These are phyloP conservation scores for Fusarium marasasianum DNA, from an alignment of 2,329 filamentous ascomycete species.

Conservation along the genomic window DNA sequence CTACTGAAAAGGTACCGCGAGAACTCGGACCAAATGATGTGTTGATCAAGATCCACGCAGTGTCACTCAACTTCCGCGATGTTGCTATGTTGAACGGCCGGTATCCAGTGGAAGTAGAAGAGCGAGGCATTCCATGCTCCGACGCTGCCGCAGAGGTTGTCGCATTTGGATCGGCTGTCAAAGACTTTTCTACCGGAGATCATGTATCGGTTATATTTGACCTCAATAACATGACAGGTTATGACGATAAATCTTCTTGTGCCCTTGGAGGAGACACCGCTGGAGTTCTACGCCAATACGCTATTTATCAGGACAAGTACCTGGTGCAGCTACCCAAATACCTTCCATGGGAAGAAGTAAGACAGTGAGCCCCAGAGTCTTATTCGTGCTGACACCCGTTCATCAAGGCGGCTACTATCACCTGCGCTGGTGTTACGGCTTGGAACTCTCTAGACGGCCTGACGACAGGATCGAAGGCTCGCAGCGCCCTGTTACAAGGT, in stretches of 20 bases:
- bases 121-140: background rate
- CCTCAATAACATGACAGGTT: accelerated
- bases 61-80: background rate
- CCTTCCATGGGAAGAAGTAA: background rate
- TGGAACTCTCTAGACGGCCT: background rate
- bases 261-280: background rate
- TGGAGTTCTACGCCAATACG: background rate
- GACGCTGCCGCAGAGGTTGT: background rate
- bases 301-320: background rate
- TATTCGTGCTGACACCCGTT: background rate
- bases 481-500: background rate
- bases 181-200: background rate
- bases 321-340: background rate
- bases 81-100: background rate
- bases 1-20: accelerated
- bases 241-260: accelerated
- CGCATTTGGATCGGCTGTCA: background rate
- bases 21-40: background rate
- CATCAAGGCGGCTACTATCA: background rate
- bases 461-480: accelerated
- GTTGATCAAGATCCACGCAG: background rate
- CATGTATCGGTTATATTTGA: background rate
- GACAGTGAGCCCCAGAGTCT: accelerated
- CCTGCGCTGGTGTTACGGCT: background rate
- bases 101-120: background rate